These are phyloP conservation scores for Colletotrichum lindemuthianum DNA, from an alignment of 2,329 filamentous ascomycete species.

Conservation along the genomic window DNA sequence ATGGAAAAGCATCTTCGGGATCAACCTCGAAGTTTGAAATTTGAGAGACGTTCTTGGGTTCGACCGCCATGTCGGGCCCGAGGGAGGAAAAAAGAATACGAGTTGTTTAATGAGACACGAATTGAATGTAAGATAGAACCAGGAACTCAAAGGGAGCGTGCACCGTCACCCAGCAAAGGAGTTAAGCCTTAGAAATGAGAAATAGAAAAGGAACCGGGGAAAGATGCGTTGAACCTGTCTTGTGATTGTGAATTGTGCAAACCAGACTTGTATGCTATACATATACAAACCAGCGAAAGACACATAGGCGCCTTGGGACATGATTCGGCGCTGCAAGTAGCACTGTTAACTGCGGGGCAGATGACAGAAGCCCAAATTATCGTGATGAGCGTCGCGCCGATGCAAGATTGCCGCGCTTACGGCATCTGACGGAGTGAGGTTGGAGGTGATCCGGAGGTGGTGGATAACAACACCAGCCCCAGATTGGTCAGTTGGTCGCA, in stretches of 20 bases:
- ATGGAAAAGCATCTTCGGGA: constrained; percentile 49
- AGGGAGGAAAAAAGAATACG: neutral
- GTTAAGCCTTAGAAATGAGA: constrained; percentile 3
- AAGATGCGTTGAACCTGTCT: neutral
- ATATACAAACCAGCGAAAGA: constrained; percentile 16
- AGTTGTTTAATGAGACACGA: neutral
- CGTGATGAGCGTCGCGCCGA: constrained; percentile 34
- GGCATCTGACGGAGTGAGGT: constrained; percentile 5
- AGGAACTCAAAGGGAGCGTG: neutral
- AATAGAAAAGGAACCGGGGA: constrained; percentile 4
- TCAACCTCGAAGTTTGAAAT: constrained; percentile 62
- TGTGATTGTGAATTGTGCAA: neutral
- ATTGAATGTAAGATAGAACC: neutral
- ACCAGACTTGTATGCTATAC: constrained; percentile 12
- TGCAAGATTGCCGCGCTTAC: constrained; percentile 37
- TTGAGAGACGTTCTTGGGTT: constrained; percentile 52
- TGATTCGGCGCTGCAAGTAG: constrained; percentile 13
- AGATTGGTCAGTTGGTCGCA: constrained; percentile 28
- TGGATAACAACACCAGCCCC: constrained; percentile 3
- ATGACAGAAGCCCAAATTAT: constrained; percentile 21
- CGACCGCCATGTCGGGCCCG: constrained; percentile 34
- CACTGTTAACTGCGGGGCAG: constrained; percentile 10
- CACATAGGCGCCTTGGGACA: constrained; percentile 16
- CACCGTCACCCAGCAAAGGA: neutral
- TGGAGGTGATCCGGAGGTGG: constrained; percentile 15